Evolutionary conservation across 2,329 filamentous ascomycete species (phyloP), one percentile per base, ranked within the genome.

Genomic region (Diaporthe aspalathi): DNA sequence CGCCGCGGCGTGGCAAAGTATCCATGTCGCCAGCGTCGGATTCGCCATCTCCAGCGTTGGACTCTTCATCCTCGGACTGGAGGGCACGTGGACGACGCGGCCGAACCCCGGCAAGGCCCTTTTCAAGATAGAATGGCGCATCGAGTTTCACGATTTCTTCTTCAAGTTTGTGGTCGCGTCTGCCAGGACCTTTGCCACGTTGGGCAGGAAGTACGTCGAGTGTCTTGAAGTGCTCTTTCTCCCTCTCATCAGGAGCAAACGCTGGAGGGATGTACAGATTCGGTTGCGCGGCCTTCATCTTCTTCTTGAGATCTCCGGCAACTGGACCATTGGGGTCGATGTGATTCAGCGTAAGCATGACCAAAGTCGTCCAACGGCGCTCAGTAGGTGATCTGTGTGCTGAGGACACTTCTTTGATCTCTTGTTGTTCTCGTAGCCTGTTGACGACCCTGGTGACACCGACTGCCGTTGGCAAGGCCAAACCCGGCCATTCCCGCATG

Each of bases 131-230:
- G 35, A 87, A 84, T 3, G 86, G 86, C 1, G 86, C 86, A 66
- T 83, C 81, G 35, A 88, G 76, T n/a, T 83, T 80, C 45, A 86
- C 85, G 22, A 88, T 81, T 63, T 85, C 84, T 12, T 81, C 76
- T 3, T 81, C 80, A 60, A 84, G 80, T 74, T 75, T 74, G 78
- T 76, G 75, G 69, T 72, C 74, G 71, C 83, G 79, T 67, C 83
- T 79, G 56, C 81, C 62, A 11, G 54, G 53, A 16, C 67, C 70
- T 53, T 68, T 70, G 49, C 16, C 53, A 12, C 67, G 70, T 20
- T 78, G 73, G n/a, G 78, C 76, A n/a, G 73, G 70, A 66, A 75
- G 72, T 69, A 43, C 72, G 72, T 72, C 73, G 72, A 71, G 76
- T 72, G 74, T 74, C 70, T 76, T 73, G 69, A 83, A 78, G 5